These are phyloP conservation scores for Dalechampia spathulata DNA, from an alignment of 441 rosid genomes.

Conservation along the genomic window DNA sequence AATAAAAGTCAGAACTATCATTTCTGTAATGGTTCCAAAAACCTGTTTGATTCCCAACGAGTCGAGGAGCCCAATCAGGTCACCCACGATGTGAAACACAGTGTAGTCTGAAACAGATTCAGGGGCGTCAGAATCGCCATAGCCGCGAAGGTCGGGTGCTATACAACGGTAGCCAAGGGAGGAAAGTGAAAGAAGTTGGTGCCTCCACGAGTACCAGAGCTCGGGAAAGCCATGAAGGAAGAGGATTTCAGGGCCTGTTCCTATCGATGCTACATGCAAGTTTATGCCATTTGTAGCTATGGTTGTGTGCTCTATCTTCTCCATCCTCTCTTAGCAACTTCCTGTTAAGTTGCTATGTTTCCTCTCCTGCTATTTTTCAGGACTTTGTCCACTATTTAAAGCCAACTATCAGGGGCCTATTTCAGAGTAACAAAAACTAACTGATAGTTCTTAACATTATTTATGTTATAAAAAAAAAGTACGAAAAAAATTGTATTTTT, in stretches of 20 bases:
- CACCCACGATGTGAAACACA: constrained; percentile 47
- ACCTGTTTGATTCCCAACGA: constrained; percentile 39
- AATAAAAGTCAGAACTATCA: too few species aligned
- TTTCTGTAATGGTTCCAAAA: too few species aligned
- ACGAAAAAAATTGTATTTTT: too few species aligned
- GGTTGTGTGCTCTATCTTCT: constrained; percentile 36
- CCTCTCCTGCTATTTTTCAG: too few species aligned
- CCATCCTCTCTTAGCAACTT: constrained; percentile 25
- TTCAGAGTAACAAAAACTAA: too few species aligned
- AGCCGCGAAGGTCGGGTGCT: constrained; percentile 76
- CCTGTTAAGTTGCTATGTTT: too few species aligned
- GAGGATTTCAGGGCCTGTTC: constrained; percentile 47
- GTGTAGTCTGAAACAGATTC: constrained; percentile 32
- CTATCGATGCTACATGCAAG: constrained; percentile 62
- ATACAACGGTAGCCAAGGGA: constrained; percentile 51
- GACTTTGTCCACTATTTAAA: too few species aligned
- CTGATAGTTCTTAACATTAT: too few species aligned
- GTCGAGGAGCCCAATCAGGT: constrained; percentile 47
- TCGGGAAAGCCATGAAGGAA: constrained; percentile 77
- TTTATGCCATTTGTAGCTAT: constrained; percentile 52
- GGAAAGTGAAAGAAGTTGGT: constrained; percentile 46
- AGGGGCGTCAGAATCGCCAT: constrained; percentile 57
- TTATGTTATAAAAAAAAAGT: too few species aligned
- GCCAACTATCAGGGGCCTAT: too few species aligned
- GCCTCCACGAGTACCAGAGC: constrained; percentile 77